Conservation (phyloP, 2,329 filamentous ascomycete species). For the Fusarium scirpi region DNA sequence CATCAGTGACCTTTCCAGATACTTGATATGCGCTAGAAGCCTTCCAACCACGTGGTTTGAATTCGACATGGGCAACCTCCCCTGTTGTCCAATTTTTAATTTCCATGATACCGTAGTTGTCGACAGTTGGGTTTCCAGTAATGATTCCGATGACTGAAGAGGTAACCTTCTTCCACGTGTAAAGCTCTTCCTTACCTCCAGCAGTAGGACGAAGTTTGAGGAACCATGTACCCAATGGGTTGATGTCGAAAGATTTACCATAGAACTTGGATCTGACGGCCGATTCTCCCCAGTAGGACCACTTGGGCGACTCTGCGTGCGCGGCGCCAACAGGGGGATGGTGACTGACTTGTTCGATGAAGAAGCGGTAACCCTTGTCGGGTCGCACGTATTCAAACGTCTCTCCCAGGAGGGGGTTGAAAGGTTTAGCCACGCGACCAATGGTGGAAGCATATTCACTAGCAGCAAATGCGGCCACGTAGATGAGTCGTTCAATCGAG, state of each 20-base stretch:
- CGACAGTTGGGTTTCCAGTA: slow-evolving; percentile 94
- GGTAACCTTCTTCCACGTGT: slow-evolving; percentile 99
- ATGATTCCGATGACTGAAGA: slow-evolving; percentile 99
- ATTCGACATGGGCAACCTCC: slow-evolving; percentile 88
- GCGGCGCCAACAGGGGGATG: slow-evolving; percentile 95
- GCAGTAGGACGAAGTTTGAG: slow-evolving; percentile 81
- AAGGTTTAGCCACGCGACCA: slow-evolving; percentile 95
- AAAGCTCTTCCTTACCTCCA: slow-evolving; percentile 85
- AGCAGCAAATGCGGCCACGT: slow-evolving; percentile 94
- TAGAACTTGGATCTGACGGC: slow-evolving; percentile 97
- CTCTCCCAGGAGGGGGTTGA: slow-evolving; percentile 95
- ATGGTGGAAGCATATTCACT: slow-evolving; percentile 98
- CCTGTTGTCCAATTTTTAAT: slow-evolving; percentile 98
- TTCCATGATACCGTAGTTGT: slow-evolving; percentile 97
- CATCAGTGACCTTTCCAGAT: slow-evolving; percentile 84
- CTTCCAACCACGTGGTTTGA: slow-evolving; percentile 97
- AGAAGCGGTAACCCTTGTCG: slow-evolving; percentile 98
- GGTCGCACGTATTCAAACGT: slow-evolving; percentile 97
- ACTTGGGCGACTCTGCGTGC: slow-evolving; percentile 90
- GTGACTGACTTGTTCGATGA: slow-evolving; percentile 98
- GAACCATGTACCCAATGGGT: slow-evolving; percentile 97
- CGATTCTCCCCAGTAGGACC: slow-evolving; percentile 98
- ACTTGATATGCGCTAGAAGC: slow-evolving; percentile 91
- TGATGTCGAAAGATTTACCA: slow-evolving; percentile 97
- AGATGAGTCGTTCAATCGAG: slow-evolving; percentile 91